Conservation (phyloP, 2,329 filamentous ascomycete species). For the Gnomoniopsis smithogilvyi region DNA sequence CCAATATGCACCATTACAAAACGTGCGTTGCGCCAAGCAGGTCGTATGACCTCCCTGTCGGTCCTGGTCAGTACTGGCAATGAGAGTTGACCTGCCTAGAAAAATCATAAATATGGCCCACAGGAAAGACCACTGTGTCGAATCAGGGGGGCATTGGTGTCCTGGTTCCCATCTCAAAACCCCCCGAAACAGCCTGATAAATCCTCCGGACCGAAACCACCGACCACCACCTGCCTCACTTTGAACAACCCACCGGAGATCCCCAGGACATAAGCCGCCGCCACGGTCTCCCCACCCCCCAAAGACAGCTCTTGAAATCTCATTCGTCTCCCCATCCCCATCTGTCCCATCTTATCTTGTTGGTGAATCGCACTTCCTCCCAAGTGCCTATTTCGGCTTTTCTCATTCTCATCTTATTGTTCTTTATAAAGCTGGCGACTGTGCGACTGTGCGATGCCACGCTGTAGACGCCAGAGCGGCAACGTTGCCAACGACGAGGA, state of each 20-base stretch:
- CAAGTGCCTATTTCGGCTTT: not conserved
- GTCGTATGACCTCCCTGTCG: not conserved
- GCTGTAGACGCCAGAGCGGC: slow-evolving; percentile 7
- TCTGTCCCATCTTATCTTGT: not conserved
- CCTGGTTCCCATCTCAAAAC: not conserved
- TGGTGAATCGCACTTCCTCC: not conserved
- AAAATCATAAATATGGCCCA: not conserved
- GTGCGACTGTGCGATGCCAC: slow-evolving; percentile 26
- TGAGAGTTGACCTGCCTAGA: slow-evolving; percentile 2
- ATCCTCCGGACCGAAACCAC: not conserved
- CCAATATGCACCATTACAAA: not conserved
- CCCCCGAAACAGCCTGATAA: not conserved
- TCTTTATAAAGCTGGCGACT: slow-evolving; percentile 23
- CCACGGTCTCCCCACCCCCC: not conserved
- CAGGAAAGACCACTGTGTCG: not conserved
- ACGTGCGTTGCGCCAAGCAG: not conserved
- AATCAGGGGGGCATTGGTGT: not conserved
- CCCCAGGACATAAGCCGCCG: not conserved
- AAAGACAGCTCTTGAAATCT: not conserved
- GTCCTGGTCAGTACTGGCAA: not conserved
- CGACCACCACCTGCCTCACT: slow-evolving; percentile 1
- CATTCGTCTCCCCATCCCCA: not conserved
- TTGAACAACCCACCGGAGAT: not conserved
- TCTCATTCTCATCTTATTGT: not conserved
- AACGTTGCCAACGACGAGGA: slow-evolving; percentile 16